Base-by-base conservation (phyloP, 23 red algal species). In the Gracilaria caudata region DNA sequence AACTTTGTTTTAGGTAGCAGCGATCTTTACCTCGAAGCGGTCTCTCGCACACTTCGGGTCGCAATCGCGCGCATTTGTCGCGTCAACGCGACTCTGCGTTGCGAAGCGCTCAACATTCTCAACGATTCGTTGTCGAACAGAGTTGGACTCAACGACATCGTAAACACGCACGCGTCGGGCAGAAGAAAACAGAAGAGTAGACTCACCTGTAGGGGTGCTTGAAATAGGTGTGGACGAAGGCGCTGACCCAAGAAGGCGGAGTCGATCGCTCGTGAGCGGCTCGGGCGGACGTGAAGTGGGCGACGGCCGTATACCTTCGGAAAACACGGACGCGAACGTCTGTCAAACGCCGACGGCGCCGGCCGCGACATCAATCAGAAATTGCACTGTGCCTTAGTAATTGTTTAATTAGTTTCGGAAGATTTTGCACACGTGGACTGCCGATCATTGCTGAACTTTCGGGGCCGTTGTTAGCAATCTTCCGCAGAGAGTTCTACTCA, bases 201-300 rank as follows among this genome's bases (percentile, higher is more conserved):
- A 66, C 61, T 66, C 61, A 66, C 61, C 61, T 66, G 61, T 66
- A 37, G 30, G 32, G 26, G 32, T 8, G 29, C n/a, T 29, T 30
- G 57, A 61, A 30, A 30, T 8, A 61, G 0, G 57, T 23, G 57
- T 4, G 26, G 17, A 30, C 61, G 32, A 66, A 66, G 32, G 30
- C 32, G 61, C 10, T 30, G 30, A 66, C 28, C 29, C 35, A 11
- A 7, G 19, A 66, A 16, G 6, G 17, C n/a, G 57, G 23, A 20
- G 57, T 30, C 26, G 57, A 30, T 61, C 57, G 57, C n/a, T 61
- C 57, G 57, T 17, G 57, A 6, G 11, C 57, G 23, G 21, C 57
- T 7, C 26, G 25, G 2, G 2, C 9, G 21, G 21, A 8, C 7
- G 3, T 5, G 57, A 7, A 17, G 17, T 28, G 23, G 23, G 57